These are phyloP conservation scores for Aspergillus cejpii DNA, from an alignment of 2,329 filamentous ascomycete genomes.

Conservation along the genomic window DNA sequence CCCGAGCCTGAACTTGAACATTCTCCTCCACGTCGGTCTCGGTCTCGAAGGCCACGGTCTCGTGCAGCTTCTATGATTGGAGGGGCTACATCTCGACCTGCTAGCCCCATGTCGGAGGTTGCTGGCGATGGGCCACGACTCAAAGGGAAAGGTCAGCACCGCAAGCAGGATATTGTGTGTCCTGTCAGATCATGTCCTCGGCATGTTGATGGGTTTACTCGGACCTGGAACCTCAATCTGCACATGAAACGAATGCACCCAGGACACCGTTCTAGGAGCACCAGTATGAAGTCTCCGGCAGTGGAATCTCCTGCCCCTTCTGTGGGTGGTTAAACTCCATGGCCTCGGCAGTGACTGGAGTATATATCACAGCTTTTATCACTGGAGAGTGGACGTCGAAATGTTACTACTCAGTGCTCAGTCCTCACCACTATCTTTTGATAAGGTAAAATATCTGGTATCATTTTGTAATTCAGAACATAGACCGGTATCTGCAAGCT, in stretches of 20 bases:
- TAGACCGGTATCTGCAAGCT: not conserved
- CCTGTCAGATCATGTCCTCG: conserved; percentile 27
- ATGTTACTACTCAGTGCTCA: not conserved
- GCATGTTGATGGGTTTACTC: conserved; percentile 29
- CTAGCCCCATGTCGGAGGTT: conserved; percentile 8
- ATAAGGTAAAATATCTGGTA: not conserved
- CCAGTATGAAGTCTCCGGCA: not conserved
- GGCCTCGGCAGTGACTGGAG: not conserved
- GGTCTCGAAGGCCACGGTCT: conserved; percentile 6
- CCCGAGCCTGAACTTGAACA: not conserved
- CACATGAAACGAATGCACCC: conserved; percentile 33
- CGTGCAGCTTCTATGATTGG: conserved; percentile 8
- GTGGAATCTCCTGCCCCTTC: not conserved
- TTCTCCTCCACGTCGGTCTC: conserved; percentile 3
- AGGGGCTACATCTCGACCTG: conserved; percentile 11
- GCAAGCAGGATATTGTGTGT: conserved; percentile 27
- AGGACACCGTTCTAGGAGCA: conserved; percentile 10
- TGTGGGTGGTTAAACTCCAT: not conserved
- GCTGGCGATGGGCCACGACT: conserved; percentile 1
- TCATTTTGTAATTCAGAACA: not conserved
- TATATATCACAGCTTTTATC: not conserved
- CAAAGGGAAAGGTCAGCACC: conserved; percentile 23
- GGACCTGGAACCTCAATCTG: conserved; percentile 34
- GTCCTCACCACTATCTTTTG: not conserved
- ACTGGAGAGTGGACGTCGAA: not conserved